A percentile compares a stretch with the other conserved stretches of the same genome.
Conservation (phyloP, 345 rosid genomes). For the Ailanthus altissimus region DNA sequence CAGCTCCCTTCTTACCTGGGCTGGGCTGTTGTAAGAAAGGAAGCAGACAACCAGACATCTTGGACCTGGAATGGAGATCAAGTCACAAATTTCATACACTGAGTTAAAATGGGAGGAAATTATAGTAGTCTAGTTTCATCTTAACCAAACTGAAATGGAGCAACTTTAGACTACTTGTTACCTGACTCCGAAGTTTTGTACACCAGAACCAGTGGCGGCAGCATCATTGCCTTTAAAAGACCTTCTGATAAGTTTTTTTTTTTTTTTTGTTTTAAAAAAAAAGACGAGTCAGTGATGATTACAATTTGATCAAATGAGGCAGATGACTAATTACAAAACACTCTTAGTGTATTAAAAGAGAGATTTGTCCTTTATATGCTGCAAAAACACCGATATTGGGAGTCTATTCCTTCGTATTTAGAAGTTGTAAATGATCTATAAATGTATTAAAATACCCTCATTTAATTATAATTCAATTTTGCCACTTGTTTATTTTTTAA, state of each 20-base stretch:
- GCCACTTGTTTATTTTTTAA: too few species aligned
- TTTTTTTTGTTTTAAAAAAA: too few species aligned
- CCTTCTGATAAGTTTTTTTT: not conserved
- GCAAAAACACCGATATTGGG: too few species aligned
- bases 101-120: not conserved
- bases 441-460: too few species aligned
- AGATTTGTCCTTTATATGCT: too few species aligned
- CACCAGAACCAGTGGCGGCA: too few species aligned
- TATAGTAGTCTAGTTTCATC: not conserved
- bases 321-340: not conserved
- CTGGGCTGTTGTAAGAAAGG: constrained; percentile 70
- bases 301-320: too few species aligned
- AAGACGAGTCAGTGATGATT: not conserved
- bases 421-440: too few species aligned
- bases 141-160: constrained; percentile 1
- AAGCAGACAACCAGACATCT: constrained; percentile 76
- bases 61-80: not conserved
- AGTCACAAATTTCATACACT: not conserved
- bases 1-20: too few species aligned
- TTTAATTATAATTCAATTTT: too few species aligned
- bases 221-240: not conserved
- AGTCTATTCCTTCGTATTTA: too few species aligned
- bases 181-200: not conserved
- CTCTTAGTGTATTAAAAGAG: too few species aligned
- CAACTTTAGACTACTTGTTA: not conserved